Evolutionary conservation across 1,284 basidiomycete species (phyloP).

Genomic region (Abortiporus biennis): DNA sequence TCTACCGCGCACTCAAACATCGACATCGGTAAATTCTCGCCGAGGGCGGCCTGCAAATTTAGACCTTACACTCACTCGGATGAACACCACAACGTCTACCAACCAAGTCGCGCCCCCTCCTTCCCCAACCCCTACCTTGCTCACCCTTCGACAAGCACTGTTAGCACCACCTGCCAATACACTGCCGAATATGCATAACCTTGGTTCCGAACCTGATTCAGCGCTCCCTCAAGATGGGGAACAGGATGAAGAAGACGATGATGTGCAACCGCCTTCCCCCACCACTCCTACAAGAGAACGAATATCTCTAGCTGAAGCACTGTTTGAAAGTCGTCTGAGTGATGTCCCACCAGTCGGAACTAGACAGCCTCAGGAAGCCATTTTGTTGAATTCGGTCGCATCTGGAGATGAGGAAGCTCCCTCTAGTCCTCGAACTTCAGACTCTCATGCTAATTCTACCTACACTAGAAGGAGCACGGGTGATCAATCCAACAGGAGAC

Average conservation of each 20-base stretch:
- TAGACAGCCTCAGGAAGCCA: slow-evolving; percentile 56
- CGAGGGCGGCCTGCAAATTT: slow-evolving; percentile 58
- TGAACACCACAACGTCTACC: slow-evolving; percentile 21
- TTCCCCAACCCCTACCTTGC: slow-evolving; percentile 56
- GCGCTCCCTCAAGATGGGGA: slow-evolving; percentile 32
- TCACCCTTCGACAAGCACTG: slow-evolving; percentile 59
- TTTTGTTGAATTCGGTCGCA: slow-evolving; percentile 40
- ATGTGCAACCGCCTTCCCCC: slow-evolving; percentile 21
- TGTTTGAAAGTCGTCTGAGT: slow-evolving; percentile 72
- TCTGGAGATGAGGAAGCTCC: slow-evolving; percentile 36
- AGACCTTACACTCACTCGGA: slow-evolving; percentile 45
- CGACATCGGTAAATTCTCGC: slow-evolving; percentile 26
- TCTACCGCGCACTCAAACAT: slow-evolving; percentile 22
- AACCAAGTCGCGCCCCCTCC: slow-evolving; percentile 34
- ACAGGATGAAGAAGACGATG: slow-evolving; percentile 61
- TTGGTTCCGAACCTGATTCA: too few relatives aligned
- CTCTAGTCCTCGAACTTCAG: slow-evolving; percentile 43
- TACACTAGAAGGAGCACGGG: slow-evolving; percentile 22
- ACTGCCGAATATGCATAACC: slow-evolving; percentile 12
- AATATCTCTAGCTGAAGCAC: slow-evolving; percentile 64
- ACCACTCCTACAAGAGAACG: slow-evolving; percentile 42
- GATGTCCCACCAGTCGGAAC: slow-evolving; percentile 67
- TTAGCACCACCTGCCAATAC: slow-evolving; percentile 12
- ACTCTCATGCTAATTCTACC: slow-evolving; percentile 31
- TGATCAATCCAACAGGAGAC: slow-evolving; percentile 28